Base-by-base conservation (phyloP, 805 yeast genomes). In the Pichia manshurica region DNA sequence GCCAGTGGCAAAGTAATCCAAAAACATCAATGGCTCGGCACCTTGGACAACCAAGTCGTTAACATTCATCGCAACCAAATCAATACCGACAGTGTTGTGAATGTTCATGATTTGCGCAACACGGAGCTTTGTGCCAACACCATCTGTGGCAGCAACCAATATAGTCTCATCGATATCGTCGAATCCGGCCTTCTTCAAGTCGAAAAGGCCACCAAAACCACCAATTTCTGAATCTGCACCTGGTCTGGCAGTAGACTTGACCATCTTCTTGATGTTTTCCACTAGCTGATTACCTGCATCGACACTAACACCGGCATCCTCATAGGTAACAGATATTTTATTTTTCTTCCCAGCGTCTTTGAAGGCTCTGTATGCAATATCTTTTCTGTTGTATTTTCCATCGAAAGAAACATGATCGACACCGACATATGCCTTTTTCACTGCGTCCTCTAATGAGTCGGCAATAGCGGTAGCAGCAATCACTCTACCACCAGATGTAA, bases 161-260 rank as follows among this genome's bases (percentile, higher is more conserved):
- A 93, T 68, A n/a, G 88, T 81, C 48, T 84, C 82, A 54, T 77
- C 79, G 19, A 88, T 78, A 56, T 81, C 80, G 41, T 68, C 65
- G 69, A 82, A 93, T 6, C 98, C 98, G 39, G 96, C 95, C 44
- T 82, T 81, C 56, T 81, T 78, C 60, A 93, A 75, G 65, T 95
- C 99, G 56, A 93, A 95, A 39, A 91, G 71, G 56, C 99, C 99
- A 56, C 99, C 99, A 62, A 93, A 93, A 2, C 99, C 99, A 63
- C 99, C 99, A 58, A 93, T 93, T 57, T 89, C 96, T 15, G 97
- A 87, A 62, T 93, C 96, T 32, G 99, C 93, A 60, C 99, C 99
- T 31, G 95, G 75, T 69, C 99, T 83, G 36, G 85, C 82, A 9
- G 99, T 93, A 5, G 96, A 84, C 65, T 84, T 87, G 44, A 93